Base-by-base conservation (phyloP, 371 early-diverging fungal genomes). In the Mucor plumbeus region DNA sequence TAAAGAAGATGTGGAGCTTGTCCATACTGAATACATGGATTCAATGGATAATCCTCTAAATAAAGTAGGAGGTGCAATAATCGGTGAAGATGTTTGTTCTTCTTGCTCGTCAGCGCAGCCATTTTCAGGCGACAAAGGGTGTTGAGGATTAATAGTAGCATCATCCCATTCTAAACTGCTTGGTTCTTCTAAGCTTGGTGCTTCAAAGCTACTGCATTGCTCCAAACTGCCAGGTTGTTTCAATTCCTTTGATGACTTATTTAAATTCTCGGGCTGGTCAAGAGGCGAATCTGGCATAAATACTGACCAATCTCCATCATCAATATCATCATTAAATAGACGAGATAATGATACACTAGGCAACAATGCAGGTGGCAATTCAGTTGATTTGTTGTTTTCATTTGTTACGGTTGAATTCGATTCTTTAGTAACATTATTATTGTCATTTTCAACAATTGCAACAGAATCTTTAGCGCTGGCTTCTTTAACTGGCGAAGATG, bases 1-100 rank as follows among this genome's bases (percentile, higher is more conserved):
- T 9, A 35, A 4, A 4, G 36, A 56, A 5, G 56, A 56, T 36
- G 63, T 54, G 11, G 47, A 35, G 34, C 13, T 38, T 7, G 67
- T 59, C 71, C 71, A 71, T 8, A 66, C 5, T 13, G 55, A 62
- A n/a, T 71, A 71, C 4, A 71, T 71, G 13, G 67, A 67, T 44
- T 71, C 71, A n/a, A 71, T 54, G 39, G 71, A 63, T 6, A 71
- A 43, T 1, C 63, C 53, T 17, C 44, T 40, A 43, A 69, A 69
- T 14, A 50, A 34, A 7, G 53, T 35, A 13, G 53, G 50, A 17
- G 55, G 36, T 35, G 35, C 31, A 33, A n/a, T 33, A 3, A 11
- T 14, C 0, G 54, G 56, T 35, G 56, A n/a, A 0, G 17, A 53
- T 26, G 53, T 11, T 7, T 31, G 5, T 14, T 53, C 53, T 11